Evolutionary conservation across 805 yeast genomes (phyloP).

Genomic region (Pichia thaimueangensis): DNA sequence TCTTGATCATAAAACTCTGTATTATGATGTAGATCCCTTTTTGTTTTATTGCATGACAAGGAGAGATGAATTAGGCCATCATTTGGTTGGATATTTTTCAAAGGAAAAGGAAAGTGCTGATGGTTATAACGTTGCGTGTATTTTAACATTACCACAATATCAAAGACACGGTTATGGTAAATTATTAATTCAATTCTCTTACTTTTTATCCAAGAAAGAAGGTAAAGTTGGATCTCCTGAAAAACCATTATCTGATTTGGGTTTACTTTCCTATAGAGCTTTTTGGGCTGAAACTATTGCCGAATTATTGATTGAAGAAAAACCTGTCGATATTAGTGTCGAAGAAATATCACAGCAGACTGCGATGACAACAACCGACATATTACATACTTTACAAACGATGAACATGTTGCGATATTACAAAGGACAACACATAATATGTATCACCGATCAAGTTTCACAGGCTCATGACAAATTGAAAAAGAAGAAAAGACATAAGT

Average conservation of each 20-base stretch:
- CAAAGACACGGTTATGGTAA: slow-evolving; percentile 95
- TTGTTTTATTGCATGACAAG: slow-evolving; percentile 93
- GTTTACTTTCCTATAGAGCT: slow-evolving; percentile 87
- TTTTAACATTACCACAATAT: slow-evolving; percentile 90
- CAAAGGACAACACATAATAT: slow-evolving; percentile 91
- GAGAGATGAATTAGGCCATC: slow-evolving; percentile 87
- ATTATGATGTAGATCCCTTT: slow-evolving; percentile 97
- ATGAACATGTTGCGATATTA: slow-evolving; percentile 84
- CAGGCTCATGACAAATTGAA: slow-evolving; percentile 62
- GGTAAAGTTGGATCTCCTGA: slow-evolving; percentile 94
- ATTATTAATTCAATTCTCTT: slow-evolving; percentile 85
- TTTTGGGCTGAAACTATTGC: slow-evolving; percentile 93
- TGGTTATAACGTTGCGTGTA: slow-evolving; percentile 94
- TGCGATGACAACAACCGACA: slow-evolving; percentile 95
- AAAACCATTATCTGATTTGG: slow-evolving; percentile 93
- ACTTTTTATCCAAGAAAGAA: slow-evolving; percentile 82
- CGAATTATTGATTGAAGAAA: slow-evolving; percentile 59
- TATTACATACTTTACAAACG: slow-evolving; percentile 87
- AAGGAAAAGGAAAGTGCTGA: slow-evolving; percentile 97
- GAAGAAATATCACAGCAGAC: slow-evolving; percentile 85
- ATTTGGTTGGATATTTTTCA: slow-evolving; percentile 92
- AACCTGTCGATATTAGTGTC: slow-evolving; percentile 50
- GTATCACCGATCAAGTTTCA: slow-evolving; percentile 75
- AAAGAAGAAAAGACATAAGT: slow-evolving; percentile 63
- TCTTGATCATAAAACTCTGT: slow-evolving; percentile 90